These are phyloP conservation scores for Citrus mangshanensis DNA, from an alignment of 345 rosid genomes.

Conservation along the genomic window DNA sequence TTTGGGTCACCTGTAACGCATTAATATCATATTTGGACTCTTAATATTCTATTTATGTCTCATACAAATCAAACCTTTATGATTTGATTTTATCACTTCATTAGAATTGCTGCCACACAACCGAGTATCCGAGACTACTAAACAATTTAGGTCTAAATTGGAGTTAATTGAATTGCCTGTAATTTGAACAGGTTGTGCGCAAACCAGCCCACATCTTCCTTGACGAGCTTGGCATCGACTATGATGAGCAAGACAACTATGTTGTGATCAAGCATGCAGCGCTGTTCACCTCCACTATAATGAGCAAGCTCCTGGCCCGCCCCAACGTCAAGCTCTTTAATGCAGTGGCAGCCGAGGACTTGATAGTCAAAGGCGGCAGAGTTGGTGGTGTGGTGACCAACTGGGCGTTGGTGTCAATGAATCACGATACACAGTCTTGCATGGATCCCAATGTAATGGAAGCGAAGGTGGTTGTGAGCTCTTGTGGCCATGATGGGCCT, in stretches of 20 bases:
- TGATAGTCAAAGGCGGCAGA: constrained; percentile 72
- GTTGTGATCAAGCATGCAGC: constrained; percentile 93
- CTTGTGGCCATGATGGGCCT: constrained; percentile 94
- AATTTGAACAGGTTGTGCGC: constrained; percentile 61
- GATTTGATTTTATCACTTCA: neutral
- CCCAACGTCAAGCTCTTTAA: constrained; percentile 97
- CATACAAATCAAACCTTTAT: too few species aligned
- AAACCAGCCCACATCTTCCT: constrained; percentile 91
- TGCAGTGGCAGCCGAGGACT: constrained; percentile 88
- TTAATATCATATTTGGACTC: too few species aligned
- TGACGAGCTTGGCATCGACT: constrained; percentile 69
- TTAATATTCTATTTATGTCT: too few species aligned
- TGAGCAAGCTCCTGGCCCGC: constrained; percentile 91
- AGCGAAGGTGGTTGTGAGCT: constrained; percentile 90
- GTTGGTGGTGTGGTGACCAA: constrained; percentile 91
- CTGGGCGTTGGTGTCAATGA: constrained; percentile 93
- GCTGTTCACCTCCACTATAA: constrained; percentile 91
- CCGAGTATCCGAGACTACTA: neutral
- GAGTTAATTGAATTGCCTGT: neutral
- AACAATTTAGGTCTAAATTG: neutral
- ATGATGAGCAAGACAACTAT: constrained; percentile 81
- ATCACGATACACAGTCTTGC: constrained; percentile 90
- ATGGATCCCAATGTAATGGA: constrained; percentile 99
- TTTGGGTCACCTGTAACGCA: too few species aligned
- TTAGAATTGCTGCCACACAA: neutral